These are phyloP conservation scores for Tulasnella sp. DNA, from an alignment of 768 basidiomycete genomes.

Conservation along the genomic window DNA sequence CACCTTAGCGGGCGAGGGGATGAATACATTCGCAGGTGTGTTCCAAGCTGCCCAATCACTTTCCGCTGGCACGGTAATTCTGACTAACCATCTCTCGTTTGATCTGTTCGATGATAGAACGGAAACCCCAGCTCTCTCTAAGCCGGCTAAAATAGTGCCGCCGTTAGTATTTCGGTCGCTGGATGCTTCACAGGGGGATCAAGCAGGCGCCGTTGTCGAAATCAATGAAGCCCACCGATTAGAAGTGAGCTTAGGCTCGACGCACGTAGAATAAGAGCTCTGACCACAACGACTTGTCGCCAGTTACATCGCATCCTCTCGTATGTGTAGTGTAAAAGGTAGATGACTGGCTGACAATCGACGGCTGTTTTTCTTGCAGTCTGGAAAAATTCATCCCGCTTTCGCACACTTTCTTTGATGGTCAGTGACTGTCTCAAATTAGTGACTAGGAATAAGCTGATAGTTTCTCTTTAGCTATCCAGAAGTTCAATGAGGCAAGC, in stretches of 20 bases:
- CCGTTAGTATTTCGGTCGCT: not conserved
- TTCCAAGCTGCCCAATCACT: not conserved
- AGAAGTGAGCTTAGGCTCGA: not conserved
- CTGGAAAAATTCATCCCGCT: conserved; percentile 55
- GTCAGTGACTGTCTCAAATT: not conserved
- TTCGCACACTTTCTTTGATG: conserved; percentile 45
- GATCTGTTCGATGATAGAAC: too few species aligned
- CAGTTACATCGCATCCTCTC: conserved; percentile 25
- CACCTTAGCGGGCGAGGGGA: not conserved
- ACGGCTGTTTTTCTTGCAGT: conserved; percentile 36
- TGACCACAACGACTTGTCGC: not conserved
- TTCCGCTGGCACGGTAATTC: not conserved
- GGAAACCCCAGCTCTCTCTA: not conserved
- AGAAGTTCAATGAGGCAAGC: conserved; percentile 53
- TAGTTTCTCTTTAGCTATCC: conserved; percentile 47
- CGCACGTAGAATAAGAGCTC: too few species aligned
- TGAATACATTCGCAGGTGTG: not conserved
- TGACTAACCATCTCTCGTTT: not conserved
- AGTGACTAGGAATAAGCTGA: not conserved
- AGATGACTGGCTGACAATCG: not conserved
- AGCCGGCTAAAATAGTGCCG: not conserved
- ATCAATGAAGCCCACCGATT: not conserved
- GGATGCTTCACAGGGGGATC: not conserved
- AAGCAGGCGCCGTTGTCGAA: not conserved
- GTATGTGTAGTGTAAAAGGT: not conserved